Evolutionary conservation across 192 early-diverging fungal species (phyloP).

Genomic region (Gaertneriomyces sp.): DNA sequence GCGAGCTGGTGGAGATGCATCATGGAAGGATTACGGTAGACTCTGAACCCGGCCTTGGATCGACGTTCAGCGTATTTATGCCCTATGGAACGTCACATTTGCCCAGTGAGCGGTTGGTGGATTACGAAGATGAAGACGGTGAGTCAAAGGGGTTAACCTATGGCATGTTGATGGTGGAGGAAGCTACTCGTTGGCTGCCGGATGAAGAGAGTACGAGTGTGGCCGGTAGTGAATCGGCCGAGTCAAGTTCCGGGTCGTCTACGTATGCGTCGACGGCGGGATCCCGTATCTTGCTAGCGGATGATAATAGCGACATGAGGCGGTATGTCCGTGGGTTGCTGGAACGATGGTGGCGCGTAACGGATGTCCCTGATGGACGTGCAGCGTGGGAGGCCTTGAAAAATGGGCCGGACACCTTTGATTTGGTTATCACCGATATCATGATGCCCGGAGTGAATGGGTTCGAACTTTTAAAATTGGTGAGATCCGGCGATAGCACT

Average conservation of each 20-base stretch:
- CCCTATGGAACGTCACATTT: constrained; percentile 49
- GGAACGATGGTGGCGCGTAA: constrained; percentile 19
- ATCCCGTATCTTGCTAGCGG: constrained; percentile 32
- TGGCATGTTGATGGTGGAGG: constrained; percentile 24
- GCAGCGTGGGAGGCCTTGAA: no score
- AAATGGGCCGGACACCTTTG: neutral
- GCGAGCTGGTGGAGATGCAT: constrained; percentile 47
- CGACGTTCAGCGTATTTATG: constrained; percentile 47
- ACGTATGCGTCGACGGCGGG: constrained; percentile 11
- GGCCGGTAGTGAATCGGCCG: constrained; percentile 6
- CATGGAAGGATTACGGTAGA: constrained; percentile 42
- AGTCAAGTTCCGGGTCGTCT: constrained; percentile 6
- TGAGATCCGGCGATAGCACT: constrained; percentile 35
- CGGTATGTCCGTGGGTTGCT: constrained; percentile 18
- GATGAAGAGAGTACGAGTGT: constrained; percentile 10
- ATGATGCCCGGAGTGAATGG: constrained; percentile 67
- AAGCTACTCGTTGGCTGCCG: constrained; percentile 20
- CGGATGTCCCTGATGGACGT: constrained; percentile 28
- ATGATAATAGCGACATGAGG: constrained; percentile 48
- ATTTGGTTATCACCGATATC: constrained; percentile 42
- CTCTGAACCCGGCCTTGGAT: constrained; percentile 42
- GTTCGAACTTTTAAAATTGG: constrained; percentile 41
- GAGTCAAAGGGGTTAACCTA: neutral
- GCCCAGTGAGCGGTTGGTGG: constrained; percentile 25
- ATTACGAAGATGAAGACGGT: neutral